phyloP scores from a whole-genome alignment of 108 stramenopile species.

The Schizochytrium sp. region DNA sequence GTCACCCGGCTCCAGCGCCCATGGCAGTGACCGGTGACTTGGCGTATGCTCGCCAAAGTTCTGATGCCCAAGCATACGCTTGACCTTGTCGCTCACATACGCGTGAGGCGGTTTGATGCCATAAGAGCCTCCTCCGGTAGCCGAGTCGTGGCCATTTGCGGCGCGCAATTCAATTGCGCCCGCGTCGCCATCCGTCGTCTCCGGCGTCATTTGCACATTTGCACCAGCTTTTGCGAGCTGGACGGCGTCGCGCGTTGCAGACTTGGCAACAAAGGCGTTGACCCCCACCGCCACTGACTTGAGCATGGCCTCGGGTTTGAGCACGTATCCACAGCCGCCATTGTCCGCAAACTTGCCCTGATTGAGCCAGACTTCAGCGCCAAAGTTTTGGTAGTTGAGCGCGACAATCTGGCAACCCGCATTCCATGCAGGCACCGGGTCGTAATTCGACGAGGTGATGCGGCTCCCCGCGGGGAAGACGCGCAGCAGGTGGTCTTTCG shows the following conservation, averaged over 20 bases:
- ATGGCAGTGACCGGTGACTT: not conserved
- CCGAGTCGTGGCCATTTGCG: too few species aligned
- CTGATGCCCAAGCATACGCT: not conserved
- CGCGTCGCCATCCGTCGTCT: too few species aligned
- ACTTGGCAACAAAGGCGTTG: not conserved
- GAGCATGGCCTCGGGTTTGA: constrained; percentile 56
- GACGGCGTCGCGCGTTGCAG: not conserved
- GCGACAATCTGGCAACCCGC: constrained; percentile 50
- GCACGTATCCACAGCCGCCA: constrained; percentile 78
- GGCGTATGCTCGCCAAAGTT: not conserved
- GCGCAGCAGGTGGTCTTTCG: not conserved
- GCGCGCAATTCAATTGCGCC: too few species aligned
- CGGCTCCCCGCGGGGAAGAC: constrained; percentile 14
- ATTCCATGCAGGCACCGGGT: constrained; percentile 36
- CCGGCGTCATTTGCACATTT: too few species aligned
- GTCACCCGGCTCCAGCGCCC: not conserved
- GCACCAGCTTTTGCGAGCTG: too few species aligned
- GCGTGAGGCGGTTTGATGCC: not conserved
- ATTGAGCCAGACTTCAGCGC: constrained; percentile 36
- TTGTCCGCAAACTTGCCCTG: constrained; percentile 41
- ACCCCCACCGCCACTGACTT: not conserved
- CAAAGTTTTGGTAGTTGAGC: constrained; percentile 45
- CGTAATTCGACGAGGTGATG: constrained; percentile 40
- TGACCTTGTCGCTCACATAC: not conserved
- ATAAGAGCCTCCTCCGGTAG: not conserved